Evolutionary conservation across 345 rosid genomes (phyloP).

Genomic region (Isatis tinctoria): DNA sequence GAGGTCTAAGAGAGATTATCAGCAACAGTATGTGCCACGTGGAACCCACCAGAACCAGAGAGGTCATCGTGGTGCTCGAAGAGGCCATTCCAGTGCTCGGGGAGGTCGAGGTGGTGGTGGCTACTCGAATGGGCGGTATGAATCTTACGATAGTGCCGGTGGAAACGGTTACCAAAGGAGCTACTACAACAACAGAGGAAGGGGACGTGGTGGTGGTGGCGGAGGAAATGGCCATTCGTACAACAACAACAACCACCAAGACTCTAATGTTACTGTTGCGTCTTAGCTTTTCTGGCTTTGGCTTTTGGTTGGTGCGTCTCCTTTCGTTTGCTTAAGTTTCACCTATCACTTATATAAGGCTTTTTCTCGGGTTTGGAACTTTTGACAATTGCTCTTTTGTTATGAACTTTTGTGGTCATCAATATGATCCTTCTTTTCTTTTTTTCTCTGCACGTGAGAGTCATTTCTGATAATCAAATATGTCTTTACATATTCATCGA

Average conservation of each 20-base stretch:
- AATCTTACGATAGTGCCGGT: constrained; percentile 51
- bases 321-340: not conserved
- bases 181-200: constrained; percentile 61
- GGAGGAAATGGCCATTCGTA: constrained; percentile 45
- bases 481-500: not conserved
- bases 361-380: constrained; percentile 7
- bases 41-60: constrained; percentile 66
- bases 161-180: constrained; percentile 64
- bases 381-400: constrained; percentile 19
- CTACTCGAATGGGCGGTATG: constrained; percentile 63
- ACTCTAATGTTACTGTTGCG: constrained; percentile 10
- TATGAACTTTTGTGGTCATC: constrained; percentile 4
- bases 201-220: constrained; percentile 54
- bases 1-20: constrained; percentile 26
- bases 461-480: not conserved
- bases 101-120: constrained; percentile 74
- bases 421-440: not conserved
- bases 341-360: constrained; percentile 2
- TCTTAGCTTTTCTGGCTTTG: constrained; percentile 21
- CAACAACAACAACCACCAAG: constrained; percentile 34
- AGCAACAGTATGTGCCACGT: constrained; percentile 48
- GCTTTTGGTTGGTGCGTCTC: not conserved
- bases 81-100: constrained; percentile 62
- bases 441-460: not conserved
- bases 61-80: constrained; percentile 44